These are phyloP conservation scores for Solanum tarapatanum DNA, from an alignment of 257 asterid genomes.

Conservation along the genomic window DNA sequence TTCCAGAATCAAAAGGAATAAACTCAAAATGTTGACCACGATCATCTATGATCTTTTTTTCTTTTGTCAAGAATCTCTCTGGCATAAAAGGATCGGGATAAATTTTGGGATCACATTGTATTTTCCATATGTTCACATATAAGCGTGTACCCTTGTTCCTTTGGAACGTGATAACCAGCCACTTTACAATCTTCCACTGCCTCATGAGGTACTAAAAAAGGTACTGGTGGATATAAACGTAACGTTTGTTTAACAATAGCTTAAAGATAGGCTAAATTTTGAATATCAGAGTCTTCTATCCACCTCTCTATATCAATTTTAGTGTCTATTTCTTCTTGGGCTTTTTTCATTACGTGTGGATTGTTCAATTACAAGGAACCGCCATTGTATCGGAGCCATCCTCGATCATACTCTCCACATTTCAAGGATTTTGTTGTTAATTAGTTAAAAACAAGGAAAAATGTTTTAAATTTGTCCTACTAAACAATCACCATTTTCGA, in stretches of 20 bases:
- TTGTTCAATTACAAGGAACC: conserved; percentile 27
- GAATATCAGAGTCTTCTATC: conserved; percentile 36
- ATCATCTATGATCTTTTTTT: conserved; percentile 12
- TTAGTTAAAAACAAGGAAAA: not conserved
- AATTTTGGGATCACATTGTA: conserved; percentile 26
- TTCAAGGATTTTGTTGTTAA: not conserved
- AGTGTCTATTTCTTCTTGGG: not conserved
- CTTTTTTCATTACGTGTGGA: conserved; percentile 14
- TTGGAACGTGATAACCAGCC: conserved; percentile 17
- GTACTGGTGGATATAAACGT: conserved; percentile 39
- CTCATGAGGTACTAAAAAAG: conserved; percentile 26
- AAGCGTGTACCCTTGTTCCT: conserved; percentile 23
- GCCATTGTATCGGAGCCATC: conserved; percentile 54
- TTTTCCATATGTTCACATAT: not conserved
- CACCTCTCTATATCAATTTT: conserved; percentile 35
- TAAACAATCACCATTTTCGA: too few species aligned
- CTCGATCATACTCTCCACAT: conserved; percentile 29
- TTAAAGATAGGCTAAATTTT: conserved; percentile 27
- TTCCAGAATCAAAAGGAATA: conserved; percentile 38
- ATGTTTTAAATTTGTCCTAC: too few species aligned
- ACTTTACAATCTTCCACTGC: conserved; percentile 30
- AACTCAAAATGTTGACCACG: conserved; percentile 32
- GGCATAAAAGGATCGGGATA: conserved; percentile 4
- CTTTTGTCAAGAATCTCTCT: conserved; percentile 29
- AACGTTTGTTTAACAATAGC: conserved; percentile 12